Conservation (phyloP, 805 yeast species). For the Pichia deserticola region DNA sequence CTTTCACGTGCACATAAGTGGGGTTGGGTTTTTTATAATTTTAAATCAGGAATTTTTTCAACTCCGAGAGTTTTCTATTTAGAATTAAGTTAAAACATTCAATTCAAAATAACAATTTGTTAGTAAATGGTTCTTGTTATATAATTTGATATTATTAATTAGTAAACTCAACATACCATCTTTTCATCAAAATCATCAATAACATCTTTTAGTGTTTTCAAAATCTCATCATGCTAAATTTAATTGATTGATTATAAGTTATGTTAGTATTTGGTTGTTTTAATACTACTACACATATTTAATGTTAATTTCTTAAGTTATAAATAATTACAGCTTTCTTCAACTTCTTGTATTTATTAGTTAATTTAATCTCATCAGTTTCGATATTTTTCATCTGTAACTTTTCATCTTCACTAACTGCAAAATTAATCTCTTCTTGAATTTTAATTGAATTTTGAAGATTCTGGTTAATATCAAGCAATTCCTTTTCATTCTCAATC, state of each 20-base stretch:
- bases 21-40: constrained; percentile 24
- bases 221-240: constrained; percentile 7
- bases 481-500: background rate
- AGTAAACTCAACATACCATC: constrained; percentile 1
- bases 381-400: background rate
- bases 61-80: constrained; percentile 5
- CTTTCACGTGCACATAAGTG: background rate
- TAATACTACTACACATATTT: no score
- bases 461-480: background rate
- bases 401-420: background rate
- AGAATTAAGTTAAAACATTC: no score
- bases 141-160: no score
- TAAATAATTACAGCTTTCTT: background rate
- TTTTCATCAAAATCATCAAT: constrained; percentile 10
- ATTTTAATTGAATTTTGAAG: background rate
- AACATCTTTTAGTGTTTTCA: constrained; percentile 8
- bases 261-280: background rate
- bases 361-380: background rate
- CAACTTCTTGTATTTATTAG: background rate
- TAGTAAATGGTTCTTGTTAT: background rate
- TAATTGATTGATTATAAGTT: no score
- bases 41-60: constrained; percentile 4
- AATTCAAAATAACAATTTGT: background rate
- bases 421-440: background rate
- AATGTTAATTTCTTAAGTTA: background rate